Base-by-base conservation (phyloP, 805 yeast species). In the Diddensiella transvaalensis region DNA sequence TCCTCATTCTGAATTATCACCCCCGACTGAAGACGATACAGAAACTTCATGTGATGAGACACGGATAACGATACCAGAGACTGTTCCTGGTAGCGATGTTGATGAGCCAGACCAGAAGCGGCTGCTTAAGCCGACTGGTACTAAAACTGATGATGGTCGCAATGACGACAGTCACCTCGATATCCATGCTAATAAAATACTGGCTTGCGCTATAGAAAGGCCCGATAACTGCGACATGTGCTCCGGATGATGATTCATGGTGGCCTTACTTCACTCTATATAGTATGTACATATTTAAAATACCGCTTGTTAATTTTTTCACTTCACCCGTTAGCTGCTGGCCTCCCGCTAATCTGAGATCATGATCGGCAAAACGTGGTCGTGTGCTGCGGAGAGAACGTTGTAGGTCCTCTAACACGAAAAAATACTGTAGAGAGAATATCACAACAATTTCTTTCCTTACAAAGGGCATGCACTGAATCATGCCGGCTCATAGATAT, bases 151-250 rank as follows among this genome's bases (percentile, higher is more conserved):
- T 18, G 38, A n/a, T 17, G 38, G 15, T 35, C 8, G 8, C 15
- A 18, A n/a, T 35, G 38, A 35, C 15, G 21, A 35, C 38, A 35
- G 18, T 35, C 21, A 15, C 38, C 8, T 10, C 8, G 21, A 40
- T 15, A 40, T 40, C 15, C 26, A 22, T 23, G 11, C 18, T 23
- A 23, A 40, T 23, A 13, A 23, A 18, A 15, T 23, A 4, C 30
- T 40, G 11, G 13, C 24, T 4, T 40, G 43, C 17, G 10, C 18
- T 13, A 40, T 40, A 11, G 43, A 21, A 8, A 22, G 24, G 17
- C 95, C 95, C 51, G 96, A 87, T 72, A 79, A 95, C 45, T 88
- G 96, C 72, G 87, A 87, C 60, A 88, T 88, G 96, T 88, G 96
- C 70, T 88, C 96, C 48, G 96, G 96, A 73, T 88, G 70, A 51